Base-by-base conservation (phyloP, 2,329 filamentous ascomycete genomes). In the Fusarium solani-melongenae region DNA sequence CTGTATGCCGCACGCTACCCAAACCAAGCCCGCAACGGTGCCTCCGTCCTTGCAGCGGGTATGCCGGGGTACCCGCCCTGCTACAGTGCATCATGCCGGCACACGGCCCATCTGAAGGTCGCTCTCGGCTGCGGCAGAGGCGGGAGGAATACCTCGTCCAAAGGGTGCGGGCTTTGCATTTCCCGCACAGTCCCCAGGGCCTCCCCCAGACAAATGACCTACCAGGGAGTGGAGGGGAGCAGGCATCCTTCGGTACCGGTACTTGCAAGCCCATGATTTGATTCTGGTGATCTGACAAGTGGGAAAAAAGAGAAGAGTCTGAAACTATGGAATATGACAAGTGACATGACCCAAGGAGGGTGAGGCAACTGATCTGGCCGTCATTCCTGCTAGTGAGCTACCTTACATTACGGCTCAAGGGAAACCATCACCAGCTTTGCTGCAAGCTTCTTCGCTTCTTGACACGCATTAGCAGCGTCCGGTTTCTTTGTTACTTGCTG, bases 1-100 rank as follows among this genome's bases (percentile, higher is more conserved):
- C 41, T 62, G 71, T 74, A 69, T 73, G 14, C 66, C 46, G 51
- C 67, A 69, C 71, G 46, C 55, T 60, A 53, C 66, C 66, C 69
- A 46, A 63, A 62, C 49, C 51, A 67, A 61, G 31, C 34, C 44
- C 49, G 36, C 53, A 72, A 73, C 63, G 56, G 67, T 64, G 73
- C 75, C 66, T 60, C 69, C 66, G 65, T 63, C 65, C 27, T 55
- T 72, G 70, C 75, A 76, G 75, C 75, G 67, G 74, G 57, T 76
- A 75, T 74, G 74, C 75, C 75, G 70, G 75, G 39, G 59, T 63
- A 53, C 46, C 61, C 33, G 56, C 57, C 57, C 38, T 57, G 38
- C 20, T 58, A 71, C 62, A 51, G 72, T 70, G 44, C 46, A 27
- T 57, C 58, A 39, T 53, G 5, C 12, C n/a, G 29, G 11, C 36